Conservation (phyloP, 176 grass and related monocot genomes). For the Juncus effusus region DNA sequence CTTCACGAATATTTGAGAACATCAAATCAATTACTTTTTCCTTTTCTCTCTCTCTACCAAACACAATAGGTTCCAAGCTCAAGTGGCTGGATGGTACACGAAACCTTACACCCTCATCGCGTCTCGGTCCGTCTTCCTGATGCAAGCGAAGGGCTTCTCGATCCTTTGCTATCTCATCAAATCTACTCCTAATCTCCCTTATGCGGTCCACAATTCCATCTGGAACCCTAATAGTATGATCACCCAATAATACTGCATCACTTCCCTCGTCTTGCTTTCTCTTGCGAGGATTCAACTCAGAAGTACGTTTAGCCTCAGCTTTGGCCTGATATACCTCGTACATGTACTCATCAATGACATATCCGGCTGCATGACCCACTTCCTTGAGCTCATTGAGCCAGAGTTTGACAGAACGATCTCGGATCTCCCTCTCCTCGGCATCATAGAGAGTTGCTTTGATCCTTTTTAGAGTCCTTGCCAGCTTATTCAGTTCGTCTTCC, state of each 20-base stretch:
- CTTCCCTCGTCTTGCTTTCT: not conserved
- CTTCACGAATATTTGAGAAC: not conserved
- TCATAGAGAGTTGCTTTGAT: slow-evolving; percentile 22
- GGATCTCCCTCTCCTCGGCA: slow-evolving; percentile 22
- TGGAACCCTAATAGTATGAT: not conserved
- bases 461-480: slow-evolving; percentile 11
- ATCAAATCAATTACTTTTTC: slow-evolving; percentile 20
- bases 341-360: slow-evolving; percentile 22
- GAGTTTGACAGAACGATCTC: slow-evolving; percentile 6
- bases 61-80: not conserved
- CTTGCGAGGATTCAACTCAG: not conserved
- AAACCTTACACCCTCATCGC: too few species aligned
- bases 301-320: slow-evolving; percentile 1
- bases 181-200: not conserved
- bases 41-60: slow-evolving; percentile 35
- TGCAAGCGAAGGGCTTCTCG: not conserved
- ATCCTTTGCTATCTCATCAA: slow-evolving; percentile 26
- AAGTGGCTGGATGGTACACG: slow-evolving; percentile 38
- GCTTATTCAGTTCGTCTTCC: slow-evolving; percentile 10
- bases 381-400: slow-evolving; percentile 26
- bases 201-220: slow-evolving; percentile 10
- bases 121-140: slow-evolving; percentile 7
- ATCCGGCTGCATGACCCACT: slow-evolving; percentile 8
- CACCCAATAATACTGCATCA: not conserved
- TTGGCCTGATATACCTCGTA: not conserved